Percentiles rank a stretch among this genome's conserved stretches.
These are phyloP conservation scores for Trichosporon sp. DNA, from an alignment of 1,284 basidiomycete species.

Conservation along the genomic window DNA sequence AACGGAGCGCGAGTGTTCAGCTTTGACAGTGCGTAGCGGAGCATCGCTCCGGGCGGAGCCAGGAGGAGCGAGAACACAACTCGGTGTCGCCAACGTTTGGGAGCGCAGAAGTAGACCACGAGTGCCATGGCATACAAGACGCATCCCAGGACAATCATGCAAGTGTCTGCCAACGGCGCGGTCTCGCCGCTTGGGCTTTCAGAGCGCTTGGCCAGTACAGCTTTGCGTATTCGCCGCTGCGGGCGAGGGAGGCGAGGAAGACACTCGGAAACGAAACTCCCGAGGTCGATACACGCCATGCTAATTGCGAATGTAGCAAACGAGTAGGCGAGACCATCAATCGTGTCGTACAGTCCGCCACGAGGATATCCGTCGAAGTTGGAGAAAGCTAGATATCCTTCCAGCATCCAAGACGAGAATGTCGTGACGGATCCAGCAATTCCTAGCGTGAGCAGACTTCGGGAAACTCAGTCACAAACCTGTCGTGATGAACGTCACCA, in stretches of 20 bases:
- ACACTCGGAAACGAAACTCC: slow-evolving; percentile 29
- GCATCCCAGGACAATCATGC: slow-evolving; percentile 40
- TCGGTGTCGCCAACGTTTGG: slow-evolving; percentile 65
- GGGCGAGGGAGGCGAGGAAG: slow-evolving; percentile 59
- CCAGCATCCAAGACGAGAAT: slow-evolving; percentile 91
- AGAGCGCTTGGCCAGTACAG: slow-evolving; percentile 28
- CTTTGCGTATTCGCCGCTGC: slow-evolving; percentile 49
- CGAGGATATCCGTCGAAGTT: slow-evolving; percentile 60
- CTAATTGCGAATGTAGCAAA: slow-evolving; percentile 70
- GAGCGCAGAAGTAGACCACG: slow-evolving; percentile 69
- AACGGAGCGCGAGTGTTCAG: slow-evolving; percentile 61
- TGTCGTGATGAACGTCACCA: slow-evolving; percentile 84
- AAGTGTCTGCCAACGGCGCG: slow-evolving; percentile 32
- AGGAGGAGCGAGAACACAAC: slow-evolving; percentile 85
- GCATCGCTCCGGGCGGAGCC: slow-evolving; percentile 78
- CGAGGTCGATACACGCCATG: slow-evolving; percentile 46
- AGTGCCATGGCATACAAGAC: slow-evolving; percentile 54
- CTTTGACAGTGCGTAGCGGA: slow-evolving; percentile 71
- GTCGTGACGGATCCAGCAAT: slow-evolving; percentile 96
- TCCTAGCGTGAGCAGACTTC: slow-evolving; percentile 51
- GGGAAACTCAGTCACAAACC: slow-evolving; percentile 50
- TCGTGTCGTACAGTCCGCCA: slow-evolving; percentile 67
- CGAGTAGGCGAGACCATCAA: slow-evolving; percentile 79
- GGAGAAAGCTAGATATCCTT: slow-evolving; percentile 79
- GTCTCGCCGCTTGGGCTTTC: neutral